phyloP scores from a whole-genome alignment of 208 protist genomes.

The Leishmania amazonensis region DNA sequence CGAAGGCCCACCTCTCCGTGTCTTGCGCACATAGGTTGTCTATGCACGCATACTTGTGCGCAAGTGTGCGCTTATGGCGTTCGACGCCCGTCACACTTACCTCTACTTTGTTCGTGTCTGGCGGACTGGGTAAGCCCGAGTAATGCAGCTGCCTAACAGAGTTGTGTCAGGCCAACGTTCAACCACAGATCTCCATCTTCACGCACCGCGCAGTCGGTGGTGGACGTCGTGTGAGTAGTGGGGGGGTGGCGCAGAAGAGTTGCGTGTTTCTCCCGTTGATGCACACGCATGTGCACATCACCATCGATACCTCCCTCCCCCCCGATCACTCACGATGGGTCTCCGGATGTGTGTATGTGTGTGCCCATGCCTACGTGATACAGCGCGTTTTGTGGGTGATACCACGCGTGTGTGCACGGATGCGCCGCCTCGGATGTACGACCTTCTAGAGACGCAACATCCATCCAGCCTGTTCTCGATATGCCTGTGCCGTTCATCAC shows the following conservation, averaged over 20 bases:
- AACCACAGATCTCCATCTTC: neutral
- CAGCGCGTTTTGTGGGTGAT: neutral
- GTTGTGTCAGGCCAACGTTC: neutral
- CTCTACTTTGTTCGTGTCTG: neutral
- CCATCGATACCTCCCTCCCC: neutral
- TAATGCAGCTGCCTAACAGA: neutral
- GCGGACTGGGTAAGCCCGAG: neutral
- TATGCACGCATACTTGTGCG: neutral
- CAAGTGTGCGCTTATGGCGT: neutral
- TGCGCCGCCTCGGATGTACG: neutral
- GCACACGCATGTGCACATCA: neutral
- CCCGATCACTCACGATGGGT: neutral
- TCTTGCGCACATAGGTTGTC: neutral
- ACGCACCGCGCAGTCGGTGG: neutral
- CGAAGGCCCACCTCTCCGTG: neutral
- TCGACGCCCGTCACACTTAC: neutral
- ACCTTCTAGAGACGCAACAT: neutral
- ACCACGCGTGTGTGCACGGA: neutral
- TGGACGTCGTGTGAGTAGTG: too few relatives aligned
- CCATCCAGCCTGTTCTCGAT: neutral
- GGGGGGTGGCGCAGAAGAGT: neutral
- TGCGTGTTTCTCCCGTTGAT: neutral
- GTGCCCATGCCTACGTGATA: neutral
- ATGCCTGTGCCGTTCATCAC: neutral
- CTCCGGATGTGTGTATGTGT: neutral